Conservation (phyloP, 495 filamentous ascomycete species). For the Recurvomyces mirabilis region DNA sequence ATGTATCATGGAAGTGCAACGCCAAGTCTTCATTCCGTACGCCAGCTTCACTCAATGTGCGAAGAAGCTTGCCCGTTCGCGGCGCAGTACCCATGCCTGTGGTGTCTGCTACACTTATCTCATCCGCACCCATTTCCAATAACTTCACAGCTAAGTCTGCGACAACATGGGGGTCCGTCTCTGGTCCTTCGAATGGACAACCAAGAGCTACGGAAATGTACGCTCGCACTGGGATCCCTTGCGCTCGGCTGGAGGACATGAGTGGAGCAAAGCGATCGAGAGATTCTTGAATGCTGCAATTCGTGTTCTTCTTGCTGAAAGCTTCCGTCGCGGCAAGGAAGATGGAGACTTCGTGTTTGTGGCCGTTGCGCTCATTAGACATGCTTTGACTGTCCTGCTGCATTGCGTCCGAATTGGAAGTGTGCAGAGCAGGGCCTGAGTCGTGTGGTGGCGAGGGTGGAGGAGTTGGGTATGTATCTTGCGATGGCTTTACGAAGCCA, state of each 20-base stretch:
- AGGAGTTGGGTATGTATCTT: conserved; percentile 29
- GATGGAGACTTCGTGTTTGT: conserved; percentile 64
- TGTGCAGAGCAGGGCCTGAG: conserved; percentile 34
- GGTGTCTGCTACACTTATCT: conserved; percentile 88
- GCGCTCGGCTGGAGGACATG: conserved; percentile 58
- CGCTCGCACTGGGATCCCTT: conserved; percentile 66
- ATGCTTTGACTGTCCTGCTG: conserved; percentile 28
- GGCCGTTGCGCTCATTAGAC: conserved; percentile 7
- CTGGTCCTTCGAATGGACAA: conserved; percentile 85
- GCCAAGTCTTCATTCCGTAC: conserved; percentile 72
- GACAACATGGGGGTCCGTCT: conserved; percentile 66
- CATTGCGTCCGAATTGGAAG: conserved; percentile 34
- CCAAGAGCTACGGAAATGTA: conserved; percentile 93
- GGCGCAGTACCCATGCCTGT: conserved; percentile 94
- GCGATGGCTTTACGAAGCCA: conserved; percentile 30
- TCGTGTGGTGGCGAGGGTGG: conserved; percentile 22
- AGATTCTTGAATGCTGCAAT: conserved; percentile 75
- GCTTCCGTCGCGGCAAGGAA: conserved; percentile 88
- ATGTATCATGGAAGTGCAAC: conserved; percentile 95
- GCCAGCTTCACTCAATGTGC: conserved; percentile 60
- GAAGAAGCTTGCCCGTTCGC: conserved; percentile 57
- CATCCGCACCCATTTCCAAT: conserved; percentile 90
- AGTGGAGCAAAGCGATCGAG: conserved; percentile 66
- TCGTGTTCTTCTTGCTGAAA: conserved; percentile 86
- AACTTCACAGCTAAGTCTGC: conserved; percentile 72